These are phyloP conservation scores for Dioszegia hungarica DNA, from an alignment of 768 basidiomycete species.

Conservation along the genomic window DNA sequence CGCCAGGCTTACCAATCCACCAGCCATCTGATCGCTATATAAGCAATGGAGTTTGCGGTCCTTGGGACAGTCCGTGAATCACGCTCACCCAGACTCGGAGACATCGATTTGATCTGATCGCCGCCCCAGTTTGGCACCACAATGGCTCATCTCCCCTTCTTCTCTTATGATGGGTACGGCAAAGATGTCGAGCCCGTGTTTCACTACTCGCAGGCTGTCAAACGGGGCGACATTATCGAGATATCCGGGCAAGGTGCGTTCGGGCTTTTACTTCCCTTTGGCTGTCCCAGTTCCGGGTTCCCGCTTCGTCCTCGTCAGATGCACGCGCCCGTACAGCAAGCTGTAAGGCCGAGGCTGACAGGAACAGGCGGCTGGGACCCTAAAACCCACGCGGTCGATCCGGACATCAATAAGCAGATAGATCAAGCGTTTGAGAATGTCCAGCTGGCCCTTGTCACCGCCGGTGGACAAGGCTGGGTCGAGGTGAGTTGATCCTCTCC, in stretches of 20 bases:
- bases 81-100: no score
- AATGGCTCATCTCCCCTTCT: conserved; percentile 3
- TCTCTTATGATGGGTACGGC: conserved; percentile 1
- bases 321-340: no score
- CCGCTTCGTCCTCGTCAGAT: no score
- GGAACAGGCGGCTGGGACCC: conserved; percentile 11
- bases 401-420: conserved; percentile 14
- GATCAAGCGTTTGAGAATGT: conserved; percentile 25
- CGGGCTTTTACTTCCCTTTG: not conserved
- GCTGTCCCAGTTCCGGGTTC: no score
- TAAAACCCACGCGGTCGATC: conserved; percentile 7
- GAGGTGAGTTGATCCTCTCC: conserved; percentile 19
- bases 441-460: conserved; percentile 11
- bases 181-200: not conserved
- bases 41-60: no score
- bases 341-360: not conserved
- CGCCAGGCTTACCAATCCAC: no score
- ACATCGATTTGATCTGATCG: no score
- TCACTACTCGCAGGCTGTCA: conserved; percentile 8
- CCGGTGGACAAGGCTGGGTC: conserved; percentile 23
- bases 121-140: no score
- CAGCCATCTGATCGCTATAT: no score
- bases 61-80: no score
- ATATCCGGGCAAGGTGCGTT: conserved; percentile 12
- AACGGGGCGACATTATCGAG: conserved; percentile 12